Base-by-base conservation (phyloP, 352 stramenopile genomes). In the Phytophthora sojae region DNA sequence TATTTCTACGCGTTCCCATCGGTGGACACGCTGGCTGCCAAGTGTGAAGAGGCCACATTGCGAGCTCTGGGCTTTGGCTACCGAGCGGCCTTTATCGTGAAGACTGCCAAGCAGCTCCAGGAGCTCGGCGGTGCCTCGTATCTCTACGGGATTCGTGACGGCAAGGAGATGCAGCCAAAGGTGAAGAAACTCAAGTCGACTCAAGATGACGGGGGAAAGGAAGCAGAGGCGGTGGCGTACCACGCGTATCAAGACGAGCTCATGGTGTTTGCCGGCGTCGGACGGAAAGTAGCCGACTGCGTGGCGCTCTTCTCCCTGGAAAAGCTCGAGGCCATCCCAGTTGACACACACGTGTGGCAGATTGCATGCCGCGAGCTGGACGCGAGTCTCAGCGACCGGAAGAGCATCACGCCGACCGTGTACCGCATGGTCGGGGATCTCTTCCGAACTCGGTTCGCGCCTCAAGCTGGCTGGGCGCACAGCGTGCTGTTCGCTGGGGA, bases 271-370 rank as follows among this genome's bases (percentile, higher is more conserved):
- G 39, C 73, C 25, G 97, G 96, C 7, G 95, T 99, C 5, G 97
- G 97, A 1, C 79, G 83, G 17, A 99, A 99, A 79, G 97, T 99
- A 3, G 97, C 97, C 1, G 97, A 99, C 79, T 99, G 97, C 74
- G 91, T 99, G 8, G 96, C 93, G 32, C 89, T 99, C 5, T 99
- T 99, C 75, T 98, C 94, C 4, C 71, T 99, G 17, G 93, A 98
- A 56, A 90, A 96, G 60, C 72, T 92, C 25, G 89, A 97, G 30
- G 86, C 93, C 5, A 98, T 99, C 59, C 97, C 97, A 1, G 96
- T 99, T 1, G 97, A 99, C 78, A 98, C 97, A 26, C 97, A 99
- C 75, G 94, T 99, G 26, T 98, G 95, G 93, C 92, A 98, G 35
- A 99, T 99, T 76, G 95, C 95, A n/a, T 92, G 91, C 15, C 87